Base-by-base conservation (phyloP, 805 yeast species). In the Maudiozyma turicensis region DNA sequence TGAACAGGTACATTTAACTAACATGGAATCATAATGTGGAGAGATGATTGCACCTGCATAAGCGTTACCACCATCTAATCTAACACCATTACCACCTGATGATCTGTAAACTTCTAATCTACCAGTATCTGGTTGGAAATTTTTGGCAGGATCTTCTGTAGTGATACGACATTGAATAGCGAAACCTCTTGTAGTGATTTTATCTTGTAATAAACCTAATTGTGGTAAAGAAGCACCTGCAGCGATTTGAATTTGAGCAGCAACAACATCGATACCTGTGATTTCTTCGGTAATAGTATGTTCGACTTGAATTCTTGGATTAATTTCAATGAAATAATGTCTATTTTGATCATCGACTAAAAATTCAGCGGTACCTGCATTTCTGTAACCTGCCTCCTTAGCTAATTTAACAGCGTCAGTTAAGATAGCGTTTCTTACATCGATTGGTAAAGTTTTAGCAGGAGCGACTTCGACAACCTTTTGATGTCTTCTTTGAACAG, bases 101-200 rank as follows among this genome's bases (percentile, higher is more conserved):
- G 97, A 89, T 69, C 98, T 82, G 75, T 91, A 91, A 43, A 91
- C 99, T 70, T 91, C 99, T 60, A 91, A 85, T 71, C 90, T 89
- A 66, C 99, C 99, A 3, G 98, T 93, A 67, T 91, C 99, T 13
- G 99, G 99, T 72, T 87, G 97, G 82, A 91, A 91, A 66, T 85
- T 87, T 73, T 90, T 90, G 47, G 95, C 66, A 10, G 99, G 98
- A 67, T 91, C 99, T 71, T 93, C 99, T 46, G 99, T 91, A 51
- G 98, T 91, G 73, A 93, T 93, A 76, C 99, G 89, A 75, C 99
- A 91, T 75, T 93, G 99, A 59, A 93, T 93, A 38, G 99, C 98
- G 65, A 90, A 91, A 20, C 99, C 99, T 65, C 98, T 81, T 45
- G 95, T 84, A 50, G 96, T 86, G 72, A 93, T 88, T 65, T 85